A percentile compares a stretch with the other conserved stretches of the same genome.
Evolutionary conservation across 176 grass and related monocot genomes (phyloP).

Genomic region (Avena insularis): DNA sequence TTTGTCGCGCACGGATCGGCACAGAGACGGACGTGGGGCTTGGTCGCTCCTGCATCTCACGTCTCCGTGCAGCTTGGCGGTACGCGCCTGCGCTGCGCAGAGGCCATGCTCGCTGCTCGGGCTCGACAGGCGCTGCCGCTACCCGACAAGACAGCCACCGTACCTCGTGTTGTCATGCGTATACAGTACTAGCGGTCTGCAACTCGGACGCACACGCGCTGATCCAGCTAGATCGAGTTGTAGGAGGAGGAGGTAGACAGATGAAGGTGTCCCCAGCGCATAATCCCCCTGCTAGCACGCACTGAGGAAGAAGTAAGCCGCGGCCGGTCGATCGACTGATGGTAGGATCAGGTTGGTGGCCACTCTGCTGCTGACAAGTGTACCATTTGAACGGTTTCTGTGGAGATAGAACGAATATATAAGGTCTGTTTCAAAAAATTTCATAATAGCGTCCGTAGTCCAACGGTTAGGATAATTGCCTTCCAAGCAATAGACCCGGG

Average conservation of each 20-base stretch:
- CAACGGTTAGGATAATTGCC: conserved; percentile 99
- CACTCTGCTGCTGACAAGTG: background rate
- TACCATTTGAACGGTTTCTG: background rate
- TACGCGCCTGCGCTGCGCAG: conserved; percentile 1
- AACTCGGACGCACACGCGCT: background rate
- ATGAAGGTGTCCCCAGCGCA: too few relatives aligned
- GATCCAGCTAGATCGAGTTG: background rate
- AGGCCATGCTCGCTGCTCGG: background rate
- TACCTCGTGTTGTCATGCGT: background rate
- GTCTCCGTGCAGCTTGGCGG: conserved; percentile 18
- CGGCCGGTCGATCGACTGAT: too few relatives aligned
- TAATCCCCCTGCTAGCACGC: too few relatives aligned
- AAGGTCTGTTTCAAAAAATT: background rate
- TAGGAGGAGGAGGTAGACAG: too few relatives aligned
- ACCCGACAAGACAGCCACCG: background rate
- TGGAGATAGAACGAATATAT: background rate
- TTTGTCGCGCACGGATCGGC: conserved; percentile 43
- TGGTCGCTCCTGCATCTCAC: conserved; percentile 35
- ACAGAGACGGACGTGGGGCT: background rate
- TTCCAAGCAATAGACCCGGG: conserved; percentile 98
- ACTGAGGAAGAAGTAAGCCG: too few relatives aligned
- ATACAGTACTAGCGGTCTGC: background rate
- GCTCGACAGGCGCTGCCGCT: background rate
- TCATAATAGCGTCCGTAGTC: conserved; percentile 63
- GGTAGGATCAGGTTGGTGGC: too few relatives aligned